phyloP scores from a whole-genome alignment of 768 basidiomycete species.

The Lactarius deliciosus region DNA sequence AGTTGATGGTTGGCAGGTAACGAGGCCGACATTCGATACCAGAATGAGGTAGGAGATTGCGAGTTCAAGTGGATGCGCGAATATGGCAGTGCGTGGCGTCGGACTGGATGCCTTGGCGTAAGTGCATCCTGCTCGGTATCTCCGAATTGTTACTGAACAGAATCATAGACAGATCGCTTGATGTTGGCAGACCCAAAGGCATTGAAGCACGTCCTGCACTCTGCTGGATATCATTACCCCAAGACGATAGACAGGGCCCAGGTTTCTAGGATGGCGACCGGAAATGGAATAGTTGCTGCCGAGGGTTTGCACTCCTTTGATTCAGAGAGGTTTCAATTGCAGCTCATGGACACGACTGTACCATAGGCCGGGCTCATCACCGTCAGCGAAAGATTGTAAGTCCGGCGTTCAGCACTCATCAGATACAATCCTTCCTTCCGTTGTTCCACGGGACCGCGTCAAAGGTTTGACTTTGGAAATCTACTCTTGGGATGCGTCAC shows the following conservation, averaged over 20 bases:
- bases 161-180: slow-evolving; percentile 12
- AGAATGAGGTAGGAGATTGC: slow-evolving; percentile 30
- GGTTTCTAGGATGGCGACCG: slow-evolving; percentile 24
- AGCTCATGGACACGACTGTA: background rate
- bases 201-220: slow-evolving; percentile 34
- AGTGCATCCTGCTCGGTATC: background rate
- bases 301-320: slow-evolving; percentile 23
- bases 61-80: slow-evolving; percentile 27
- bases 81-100: slow-evolving; percentile 31
- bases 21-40: background rate
- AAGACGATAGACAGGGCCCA: slow-evolving; percentile 20
- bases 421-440: slow-evolving; percentile 32
- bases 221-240: slow-evolving; percentile 33
- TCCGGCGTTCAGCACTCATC: slow-evolving; percentile 32
- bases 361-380: slow-evolving; percentile 29
- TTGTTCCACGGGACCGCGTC: slow-evolving; percentile 28
- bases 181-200: slow-evolving; percentile 27
- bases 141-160: slow-evolving; percentile 7
- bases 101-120: slow-evolving; percentile 30
- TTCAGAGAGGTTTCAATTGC: background rate
- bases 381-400: slow-evolving; percentile 34
- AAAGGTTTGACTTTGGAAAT: slow-evolving; percentile 25
- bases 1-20: background rate
- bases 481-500: too few species aligned
- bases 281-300: slow-evolving; percentile 28